Evolutionary conservation across 1,139 yeast species (phyloP), one percentile per base, ranked within the genome.

Genomic region (Hyphopichia khmerensis): DNA sequence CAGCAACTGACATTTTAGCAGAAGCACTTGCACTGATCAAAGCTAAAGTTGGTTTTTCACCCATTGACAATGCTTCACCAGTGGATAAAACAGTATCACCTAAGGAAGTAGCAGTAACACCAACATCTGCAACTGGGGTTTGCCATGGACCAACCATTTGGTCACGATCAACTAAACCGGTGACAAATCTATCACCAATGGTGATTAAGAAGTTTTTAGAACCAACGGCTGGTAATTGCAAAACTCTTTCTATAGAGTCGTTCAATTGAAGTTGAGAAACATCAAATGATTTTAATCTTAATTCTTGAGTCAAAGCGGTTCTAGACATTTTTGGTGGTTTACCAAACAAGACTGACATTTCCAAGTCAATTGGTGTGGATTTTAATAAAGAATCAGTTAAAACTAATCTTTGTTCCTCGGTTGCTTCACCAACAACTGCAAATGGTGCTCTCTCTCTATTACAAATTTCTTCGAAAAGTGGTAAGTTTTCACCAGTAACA

Each of bases 141-240:
- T 95, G 99, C 98, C 99, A 95, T 59, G 99, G 99, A 36, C 99
- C 99, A 47, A 95, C 98, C 86, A 91, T 86, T 72, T 95, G 99
- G 63, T 95, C 99, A 62, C 99, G 84, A 58, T 95, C 98, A 48
- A 93, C 87, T 54, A 95, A 79, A 39, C 99, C 99, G 34, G 98
- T 93, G 47, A 95, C 95, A 26, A 95, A 80, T 69, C 99, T 84
- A 64, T 95, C 99, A 65, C 97, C 99, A 64, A 95, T 95, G 14
- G 99, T 93, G 61, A 95, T 87, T 57, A 95, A 77, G 76, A 95
- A 95, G 40, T 86, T 85, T 70, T 95, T 95, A 36, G 98, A 90
- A 24, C 96, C 99, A 42, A 95, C 99, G 2, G 97, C 72, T 36
- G 99, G 99, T 51, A 95, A 76, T 56, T 82, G 88, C 53, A 95